Base-by-base conservation (phyloP, 805 yeast species). In the Spathaspora sp. region DNA sequence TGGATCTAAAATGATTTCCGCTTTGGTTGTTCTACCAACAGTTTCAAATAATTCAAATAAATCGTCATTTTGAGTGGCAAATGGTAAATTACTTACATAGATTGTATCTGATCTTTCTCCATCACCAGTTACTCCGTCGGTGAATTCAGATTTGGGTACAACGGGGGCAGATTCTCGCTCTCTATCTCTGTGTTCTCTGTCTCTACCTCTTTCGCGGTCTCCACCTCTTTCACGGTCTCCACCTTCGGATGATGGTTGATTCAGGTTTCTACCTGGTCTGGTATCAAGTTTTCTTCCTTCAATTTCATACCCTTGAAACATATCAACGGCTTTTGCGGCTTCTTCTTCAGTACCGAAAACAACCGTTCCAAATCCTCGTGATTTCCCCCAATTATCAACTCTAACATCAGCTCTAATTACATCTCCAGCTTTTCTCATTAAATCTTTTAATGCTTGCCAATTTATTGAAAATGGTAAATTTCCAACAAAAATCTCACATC, bases 291-390 rank as follows among this genome's bases (percentile, higher is more conserved):
- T 67, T 68, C 97, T 82, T 17, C 97, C 97, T 48, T 86, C 87
- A 52, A 87, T 66, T 45, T 80, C 87, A 57, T 76, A 78, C 19
- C 90, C 92, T 59, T 87, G 80, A 66, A 84, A 86, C 63, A 70
- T 75, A 42, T 77, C 83, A 55, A 91, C 80, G 2, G 97, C 97
- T 45, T 73, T 76, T 40, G 73, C 69, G 18, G 96, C 97, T 55
- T 81, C 91, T 52, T 82, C 90, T 12, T 76, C 74, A 7, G 79
- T 78, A 50, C 75, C 79, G 64, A 83, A 91, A 19, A 82, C 78
- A 28, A 91, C 96, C 10, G 87, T 86, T 49, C 97, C 97, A 60
- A 81, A 85, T 2, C 97, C 97, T 67, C 85, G 81, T 6, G 97
- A 88, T 60, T 87, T 82, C 23, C 96, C 96, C 57, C 80, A 75